Conservation (phyloP, 768 basidiomycete genomes). For the Tricholoma furcatifolium region DNA sequence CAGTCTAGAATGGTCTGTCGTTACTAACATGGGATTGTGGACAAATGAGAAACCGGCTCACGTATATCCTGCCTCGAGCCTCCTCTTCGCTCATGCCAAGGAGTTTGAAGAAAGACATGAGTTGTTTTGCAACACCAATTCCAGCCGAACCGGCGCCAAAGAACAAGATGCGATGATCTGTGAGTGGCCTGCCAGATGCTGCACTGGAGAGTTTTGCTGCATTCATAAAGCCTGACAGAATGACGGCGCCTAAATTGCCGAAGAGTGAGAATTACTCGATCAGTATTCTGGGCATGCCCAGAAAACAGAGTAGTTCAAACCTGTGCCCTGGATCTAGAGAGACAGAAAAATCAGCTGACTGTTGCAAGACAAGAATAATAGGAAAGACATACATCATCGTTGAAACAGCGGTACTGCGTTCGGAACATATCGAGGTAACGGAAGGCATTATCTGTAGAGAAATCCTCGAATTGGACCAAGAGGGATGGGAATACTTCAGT, state of each 20-base stretch:
- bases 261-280: slow-evolving; percentile 1
- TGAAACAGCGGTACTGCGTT: slow-evolving; percentile 59
- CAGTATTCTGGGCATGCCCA: slow-evolving; percentile 5
- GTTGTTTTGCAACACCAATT: slow-evolving; percentile 85
- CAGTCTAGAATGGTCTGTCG: slow-evolving; percentile 42
- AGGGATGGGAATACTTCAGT: slow-evolving; percentile 61
- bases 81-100: slow-evolving; percentile 64
- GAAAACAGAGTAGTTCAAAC: slow-evolving; percentile 19
- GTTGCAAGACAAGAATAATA: background rate
- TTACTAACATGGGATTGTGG: background rate
- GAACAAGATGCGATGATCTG: slow-evolving; percentile 83
- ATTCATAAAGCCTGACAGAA: slow-evolving; percentile 73
- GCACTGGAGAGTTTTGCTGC: slow-evolving; percentile 62
- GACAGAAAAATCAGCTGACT: slow-evolving; percentile 2
- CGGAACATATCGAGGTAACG: slow-evolving; percentile 66
- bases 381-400: slow-evolving; percentile 62
- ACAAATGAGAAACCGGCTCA: slow-evolving; percentile 25
- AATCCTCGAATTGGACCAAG: slow-evolving; percentile 77
- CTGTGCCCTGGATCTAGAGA: slow-evolving; percentile 65
- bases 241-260: slow-evolving; percentile 53
- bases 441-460: slow-evolving; percentile 79
- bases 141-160: slow-evolving; percentile 90
- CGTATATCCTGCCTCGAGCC: slow-evolving; percentile 66
- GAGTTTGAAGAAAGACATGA: slow-evolving; percentile 78
- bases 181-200: slow-evolving; percentile 52